Conservation (phyloP, 2,329 filamentous ascomycete genomes). For the Macrophomina tecta region DNA sequence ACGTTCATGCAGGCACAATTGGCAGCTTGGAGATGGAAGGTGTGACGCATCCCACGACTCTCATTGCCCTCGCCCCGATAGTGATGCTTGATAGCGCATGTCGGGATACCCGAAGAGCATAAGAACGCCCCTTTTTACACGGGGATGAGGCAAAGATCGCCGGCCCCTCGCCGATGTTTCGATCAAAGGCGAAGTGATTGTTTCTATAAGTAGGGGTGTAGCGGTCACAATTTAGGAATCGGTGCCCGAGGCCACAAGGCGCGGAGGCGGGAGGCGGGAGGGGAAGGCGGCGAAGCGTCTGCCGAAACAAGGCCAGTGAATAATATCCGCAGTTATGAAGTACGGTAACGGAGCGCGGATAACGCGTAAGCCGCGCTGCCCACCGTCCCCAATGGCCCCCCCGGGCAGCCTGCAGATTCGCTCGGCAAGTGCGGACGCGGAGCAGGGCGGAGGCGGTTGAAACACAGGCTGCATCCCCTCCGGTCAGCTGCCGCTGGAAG, state of each 20-base stretch:
- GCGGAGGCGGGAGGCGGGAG: conserved; percentile 8
- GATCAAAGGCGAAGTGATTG: neutral
- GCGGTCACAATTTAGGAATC: neutral
- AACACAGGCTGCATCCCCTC: neutral
- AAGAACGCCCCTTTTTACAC: neutral
- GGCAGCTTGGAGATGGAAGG: neutral
- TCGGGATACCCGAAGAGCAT: neutral
- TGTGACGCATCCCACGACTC: neutral
- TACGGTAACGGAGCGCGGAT: neutral
- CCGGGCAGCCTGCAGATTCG: conserved; percentile 2
- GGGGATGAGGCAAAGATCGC: conserved; percentile 3
- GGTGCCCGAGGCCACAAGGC: conserved; percentile 12
- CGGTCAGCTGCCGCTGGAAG: neutral
- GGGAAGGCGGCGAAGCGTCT: neutral
- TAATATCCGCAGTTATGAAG: conserved; percentile 16
- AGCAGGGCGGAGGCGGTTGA: conserved; percentile 8
- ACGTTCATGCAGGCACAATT: conserved; percentile 8
- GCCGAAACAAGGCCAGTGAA: neutral
- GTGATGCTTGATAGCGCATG: neutral
- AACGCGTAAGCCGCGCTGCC: neutral
- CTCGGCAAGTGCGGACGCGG: neutral
- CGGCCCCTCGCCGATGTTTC: conserved; percentile 2
- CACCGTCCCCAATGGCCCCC: neutral
- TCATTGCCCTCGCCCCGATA: neutral
- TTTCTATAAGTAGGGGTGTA: conserved; percentile 16